Percentiles rank a stretch among this genome's conserved stretches.
Evolutionary conservation across 2,329 filamentous ascomycete genomes (phyloP).

Genomic region (Aureobasidium lini): DNA sequence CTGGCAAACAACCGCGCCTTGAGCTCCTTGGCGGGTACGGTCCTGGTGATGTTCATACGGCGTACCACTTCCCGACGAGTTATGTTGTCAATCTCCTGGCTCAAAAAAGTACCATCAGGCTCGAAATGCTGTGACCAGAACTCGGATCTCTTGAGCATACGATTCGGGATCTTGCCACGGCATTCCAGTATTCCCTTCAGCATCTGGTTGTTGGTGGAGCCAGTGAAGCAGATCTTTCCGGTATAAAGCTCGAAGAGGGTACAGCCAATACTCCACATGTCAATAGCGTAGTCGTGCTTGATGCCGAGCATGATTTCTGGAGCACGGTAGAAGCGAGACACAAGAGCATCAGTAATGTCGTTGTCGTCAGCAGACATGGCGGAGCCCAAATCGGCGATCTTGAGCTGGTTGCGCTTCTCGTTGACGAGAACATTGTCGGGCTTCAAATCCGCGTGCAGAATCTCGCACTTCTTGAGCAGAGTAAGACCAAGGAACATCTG

Average conservation of each 20-base stretch:
- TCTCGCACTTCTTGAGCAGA: slow-evolving; percentile 83
- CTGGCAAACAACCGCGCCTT: slow-evolving; percentile 64
- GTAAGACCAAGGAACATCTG: slow-evolving; percentile 89
- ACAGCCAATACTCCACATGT: slow-evolving; percentile 97
- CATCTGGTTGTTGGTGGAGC: slow-evolving; percentile 97
- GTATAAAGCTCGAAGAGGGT: slow-evolving; percentile 96
- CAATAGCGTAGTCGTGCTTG: slow-evolving; percentile 86
- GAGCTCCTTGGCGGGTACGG: slow-evolving; percentile 58
- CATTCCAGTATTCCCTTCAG: slow-evolving; percentile 93
- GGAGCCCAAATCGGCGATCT: slow-evolving; percentile 95
- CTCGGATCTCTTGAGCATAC: slow-evolving; percentile 76
- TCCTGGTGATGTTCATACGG: slow-evolving; percentile 63
- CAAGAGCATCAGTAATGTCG: slow-evolving; percentile 87
- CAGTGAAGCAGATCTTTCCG: slow-evolving; percentile 93
- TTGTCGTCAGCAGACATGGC: slow-evolving; percentile 86
- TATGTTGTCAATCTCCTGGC: slow-evolving; percentile 77
- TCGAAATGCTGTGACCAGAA: slow-evolving; percentile 75
- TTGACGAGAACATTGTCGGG: slow-evolving; percentile 95
- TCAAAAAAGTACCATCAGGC: slow-evolving; percentile 74
- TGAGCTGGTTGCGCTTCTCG: slow-evolving; percentile 73
- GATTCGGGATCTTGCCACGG: slow-evolving; percentile 82
- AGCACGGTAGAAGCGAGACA: slow-evolving; percentile 94
- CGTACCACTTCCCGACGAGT: slow-evolving; percentile 71
- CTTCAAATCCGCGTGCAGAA: slow-evolving; percentile 93
- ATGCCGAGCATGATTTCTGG: slow-evolving; percentile 97